phyloP scores from a whole-genome alignment of 2,329 filamentous ascomycete genomes.

The Diaporthe aspalathi region DNA sequence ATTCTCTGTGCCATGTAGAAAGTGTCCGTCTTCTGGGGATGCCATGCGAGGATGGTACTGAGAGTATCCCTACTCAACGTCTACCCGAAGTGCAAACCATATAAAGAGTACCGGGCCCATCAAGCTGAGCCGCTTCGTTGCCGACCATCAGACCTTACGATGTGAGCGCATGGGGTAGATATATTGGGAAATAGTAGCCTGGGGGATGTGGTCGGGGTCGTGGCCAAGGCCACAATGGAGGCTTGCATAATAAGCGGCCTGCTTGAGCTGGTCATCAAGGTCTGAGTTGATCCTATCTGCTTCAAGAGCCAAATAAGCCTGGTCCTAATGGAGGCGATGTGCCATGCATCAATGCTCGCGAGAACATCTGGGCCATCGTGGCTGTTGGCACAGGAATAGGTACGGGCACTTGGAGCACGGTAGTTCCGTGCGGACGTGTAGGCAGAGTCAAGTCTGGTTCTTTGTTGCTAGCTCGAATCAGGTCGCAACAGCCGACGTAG shows the following conservation, averaged over 20 bases:
- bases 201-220: slow-evolving; percentile 11
- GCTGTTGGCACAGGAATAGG: not conserved
- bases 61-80: not conserved
- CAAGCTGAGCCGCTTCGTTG: not conserved
- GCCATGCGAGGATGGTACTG: not conserved
- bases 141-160: not conserved
- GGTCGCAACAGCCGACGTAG: not conserved
- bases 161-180: not conserved
- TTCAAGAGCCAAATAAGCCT: not conserved
- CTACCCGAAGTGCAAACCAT: too few species aligned
- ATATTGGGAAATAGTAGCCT: slow-evolving; percentile 1
- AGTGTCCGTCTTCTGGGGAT: not conserved
- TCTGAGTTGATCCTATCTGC: not conserved
- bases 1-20: not conserved
- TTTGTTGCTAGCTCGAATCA: not conserved
- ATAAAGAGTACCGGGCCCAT: not conserved
- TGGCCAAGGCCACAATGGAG: slow-evolving; percentile 5
- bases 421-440: not conserved
- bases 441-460: not conserved
- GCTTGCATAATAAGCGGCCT: slow-evolving; percentile 5
- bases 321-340: not conserved
- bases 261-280: not conserved
- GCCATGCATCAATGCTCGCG: too few species aligned
- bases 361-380: not conserved
- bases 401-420: not conserved